A percentile compares a stretch with the other conserved stretches of the same genome.
These are phyloP conservation scores for Lentinus tigrinus DNA, from an alignment of 768 basidiomycete species.

Conservation along the genomic window DNA sequence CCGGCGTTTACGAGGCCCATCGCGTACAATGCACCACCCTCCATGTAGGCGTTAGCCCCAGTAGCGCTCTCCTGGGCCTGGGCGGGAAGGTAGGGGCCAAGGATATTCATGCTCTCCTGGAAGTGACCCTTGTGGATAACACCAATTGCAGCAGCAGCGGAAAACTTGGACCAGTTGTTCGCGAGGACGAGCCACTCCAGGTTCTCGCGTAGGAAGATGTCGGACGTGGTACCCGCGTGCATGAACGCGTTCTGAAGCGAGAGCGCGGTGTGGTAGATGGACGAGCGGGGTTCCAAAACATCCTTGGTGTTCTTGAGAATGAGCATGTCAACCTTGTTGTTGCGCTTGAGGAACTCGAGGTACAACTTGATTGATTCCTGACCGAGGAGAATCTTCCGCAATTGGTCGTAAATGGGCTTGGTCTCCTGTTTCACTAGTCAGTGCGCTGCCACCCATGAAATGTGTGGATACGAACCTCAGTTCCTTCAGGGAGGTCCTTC, in stretches of 20 bases:
- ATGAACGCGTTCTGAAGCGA: slow-evolving; percentile 97
- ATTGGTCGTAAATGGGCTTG: slow-evolving; percentile 65
- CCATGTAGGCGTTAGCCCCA: slow-evolving; percentile 81
- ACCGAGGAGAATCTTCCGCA: slow-evolving; percentile 83
- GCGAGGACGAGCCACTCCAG: slow-evolving; percentile 95
- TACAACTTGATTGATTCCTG: slow-evolving; percentile 91
- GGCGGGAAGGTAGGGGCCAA: slow-evolving; percentile 91
- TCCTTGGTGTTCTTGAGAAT: slow-evolving; percentile 96
- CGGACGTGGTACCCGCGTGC: slow-evolving; percentile 97
- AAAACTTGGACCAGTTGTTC: slow-evolving; percentile 98
- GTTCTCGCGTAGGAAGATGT: slow-evolving; percentile 90
- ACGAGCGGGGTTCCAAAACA: slow-evolving; percentile 87
- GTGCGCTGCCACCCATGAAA: no score
- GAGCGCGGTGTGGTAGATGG: slow-evolving; percentile 95
- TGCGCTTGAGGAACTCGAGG: slow-evolving; percentile 92
- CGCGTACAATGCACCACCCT: slow-evolving; percentile 95
- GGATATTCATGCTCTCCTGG: slow-evolving; percentile 87
- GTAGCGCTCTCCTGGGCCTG: slow-evolving; percentile 73
- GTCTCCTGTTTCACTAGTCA: no score
- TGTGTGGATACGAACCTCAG: slow-evolving; percentile 58
- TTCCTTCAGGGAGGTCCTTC: slow-evolving; percentile 64
- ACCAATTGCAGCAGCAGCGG: slow-evolving; percentile 93
- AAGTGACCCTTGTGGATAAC: slow-evolving; percentile 98
- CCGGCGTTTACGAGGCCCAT: slow-evolving; percentile 94
- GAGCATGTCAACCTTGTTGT: slow-evolving; percentile 88